Evolutionary conservation across 2,329 filamentous ascomycete species (phyloP), one percentile per base, ranked within the genome.

Genomic region (Curvularia spicifera): DNA sequence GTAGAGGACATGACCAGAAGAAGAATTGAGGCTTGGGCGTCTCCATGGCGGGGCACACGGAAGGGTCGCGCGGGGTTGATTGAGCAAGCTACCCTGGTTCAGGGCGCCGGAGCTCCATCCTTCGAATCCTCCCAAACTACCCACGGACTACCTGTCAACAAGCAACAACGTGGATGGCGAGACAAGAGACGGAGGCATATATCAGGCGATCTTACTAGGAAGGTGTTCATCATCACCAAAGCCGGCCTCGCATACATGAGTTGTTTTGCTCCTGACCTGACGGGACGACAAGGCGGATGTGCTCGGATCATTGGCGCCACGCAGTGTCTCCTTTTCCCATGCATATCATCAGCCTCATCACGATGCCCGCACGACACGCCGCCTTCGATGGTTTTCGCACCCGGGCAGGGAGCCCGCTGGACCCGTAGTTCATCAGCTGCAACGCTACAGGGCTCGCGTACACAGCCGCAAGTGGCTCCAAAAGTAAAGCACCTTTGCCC

Each of bases 21-120:
- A 48, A 48, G 22, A 18, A 47, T n/a, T 35, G 49, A 52, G 49
- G 53, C 57, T 59, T 20, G 53, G 57, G 46, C 57, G 57, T 60
- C 49, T 46, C 51, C 28, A 63, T 69, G 60, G 66, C 57, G 68
- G 67, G 67, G 66, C 67, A 70, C 28, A 52, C 18, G 20, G 28
- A 24, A 37, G 33, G 48, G 53, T 50, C 51, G 57, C 61, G 64
- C 61, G 66, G 66, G 67, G 61, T 59, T 47, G 44, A 6, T 60
- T 60, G 45, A 51, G 18, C 56, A 31, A 49, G 51, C 10, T 22
- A 24, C 39, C 56, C 47, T 56, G 48, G 58, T 29, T 28, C 26
- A 24, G n/a, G 28, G 9, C 43, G 51, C 43, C 46, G 53, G 51
- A 46, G 48, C 35, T 37, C 6, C 35, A 37, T 37, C 1, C n/a